A percentile compares a stretch with the other conserved stretches of the same genome.
phyloP scores from a whole-genome alignment of 2,329 filamentous ascomycete species.

The Penicillium sp. region DNA sequence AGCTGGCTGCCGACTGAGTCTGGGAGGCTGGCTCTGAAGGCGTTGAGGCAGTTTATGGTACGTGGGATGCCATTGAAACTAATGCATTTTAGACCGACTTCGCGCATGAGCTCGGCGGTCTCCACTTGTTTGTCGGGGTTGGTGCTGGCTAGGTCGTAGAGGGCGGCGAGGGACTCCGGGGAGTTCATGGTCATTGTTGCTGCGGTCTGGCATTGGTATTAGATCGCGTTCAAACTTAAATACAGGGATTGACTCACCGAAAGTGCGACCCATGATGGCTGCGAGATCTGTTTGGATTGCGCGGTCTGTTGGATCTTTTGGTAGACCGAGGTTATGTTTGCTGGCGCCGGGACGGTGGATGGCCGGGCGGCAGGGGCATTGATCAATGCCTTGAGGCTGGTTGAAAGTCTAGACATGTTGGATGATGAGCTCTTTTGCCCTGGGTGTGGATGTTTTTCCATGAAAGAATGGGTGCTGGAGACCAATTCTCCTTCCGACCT shows the following conservation, averaged over 20 bases:
- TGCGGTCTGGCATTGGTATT: constrained; percentile 60
- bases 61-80: constrained; percentile 65
- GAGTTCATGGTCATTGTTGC: constrained; percentile 86
- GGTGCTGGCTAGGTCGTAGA: constrained; percentile 19
- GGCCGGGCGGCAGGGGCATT: constrained; percentile 67
- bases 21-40: constrained; percentile 66
- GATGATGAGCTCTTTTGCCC: neutral
- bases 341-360: constrained; percentile 63
- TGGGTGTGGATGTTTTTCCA: constrained; percentile 1
- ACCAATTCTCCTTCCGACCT: constrained; percentile 6
- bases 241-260: constrained; percentile 49
- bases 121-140: constrained; percentile 29
- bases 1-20: constrained; percentile 55
- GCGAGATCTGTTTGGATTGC: constrained; percentile 59
- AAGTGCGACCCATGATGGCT: constrained; percentile 65
- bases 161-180: constrained; percentile 58
- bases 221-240: neutral
- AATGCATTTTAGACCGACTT: constrained; percentile 50
- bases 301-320: constrained; percentile 64
- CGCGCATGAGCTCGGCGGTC: constrained; percentile 44
- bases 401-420: constrained; percentile 71
- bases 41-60: constrained; percentile 77
- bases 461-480: neutral
- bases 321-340: constrained; percentile 64
- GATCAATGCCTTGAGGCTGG: constrained; percentile 70